These are phyloP conservation scores for Candida hungchunana DNA, from an alignment of 805 yeast genomes.

Conservation along the genomic window DNA sequence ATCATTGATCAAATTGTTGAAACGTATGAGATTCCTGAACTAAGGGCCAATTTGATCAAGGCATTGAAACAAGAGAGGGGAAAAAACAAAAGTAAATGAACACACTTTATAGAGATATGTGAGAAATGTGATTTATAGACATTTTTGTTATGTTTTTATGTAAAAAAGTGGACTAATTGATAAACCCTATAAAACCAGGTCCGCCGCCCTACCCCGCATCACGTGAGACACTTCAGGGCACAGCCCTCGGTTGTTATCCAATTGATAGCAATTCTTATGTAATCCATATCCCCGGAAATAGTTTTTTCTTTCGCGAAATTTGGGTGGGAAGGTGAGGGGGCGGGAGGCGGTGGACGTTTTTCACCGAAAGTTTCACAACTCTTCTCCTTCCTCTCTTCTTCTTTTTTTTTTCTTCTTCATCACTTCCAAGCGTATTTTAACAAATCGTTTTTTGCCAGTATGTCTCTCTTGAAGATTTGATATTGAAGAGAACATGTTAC, in stretches of 20 bases:
- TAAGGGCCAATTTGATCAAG: constrained; percentile 40
- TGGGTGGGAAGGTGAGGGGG: constrained; percentile 3
- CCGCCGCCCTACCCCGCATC: constrained; percentile 1
- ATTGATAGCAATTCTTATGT: background rate
- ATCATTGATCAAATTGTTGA: constrained; percentile 43
- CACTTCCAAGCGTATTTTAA: constrained; percentile 19
- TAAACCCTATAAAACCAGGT: too few species aligned
- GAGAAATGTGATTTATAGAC: too few species aligned
- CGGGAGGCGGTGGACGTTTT: constrained; percentile 10
- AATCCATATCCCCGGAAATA: constrained; percentile 1
- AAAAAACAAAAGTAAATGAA: constrained; percentile 1
- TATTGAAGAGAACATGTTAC: constrained; percentile 1
- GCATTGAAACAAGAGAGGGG: constrained; percentile 53
- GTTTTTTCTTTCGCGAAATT: constrained; percentile 2
- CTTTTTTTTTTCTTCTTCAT: constrained; percentile 11
- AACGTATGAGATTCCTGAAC: constrained; percentile 41
- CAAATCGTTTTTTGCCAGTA: constrained; percentile 22
- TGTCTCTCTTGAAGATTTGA: constrained; percentile 7
- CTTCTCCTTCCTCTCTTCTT: constrained; percentile 10
- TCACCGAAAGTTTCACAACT: constrained; percentile 20
- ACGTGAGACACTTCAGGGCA: constrained; percentile 5
- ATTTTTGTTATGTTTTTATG: too few species aligned
- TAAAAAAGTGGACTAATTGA: too few species aligned
- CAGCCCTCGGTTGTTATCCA: background rate
- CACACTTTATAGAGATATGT: too few species aligned